Evolutionary conservation across 164 flowering plant genomes (phyloP).

Genomic region (Stephania cephalantha): DNA sequence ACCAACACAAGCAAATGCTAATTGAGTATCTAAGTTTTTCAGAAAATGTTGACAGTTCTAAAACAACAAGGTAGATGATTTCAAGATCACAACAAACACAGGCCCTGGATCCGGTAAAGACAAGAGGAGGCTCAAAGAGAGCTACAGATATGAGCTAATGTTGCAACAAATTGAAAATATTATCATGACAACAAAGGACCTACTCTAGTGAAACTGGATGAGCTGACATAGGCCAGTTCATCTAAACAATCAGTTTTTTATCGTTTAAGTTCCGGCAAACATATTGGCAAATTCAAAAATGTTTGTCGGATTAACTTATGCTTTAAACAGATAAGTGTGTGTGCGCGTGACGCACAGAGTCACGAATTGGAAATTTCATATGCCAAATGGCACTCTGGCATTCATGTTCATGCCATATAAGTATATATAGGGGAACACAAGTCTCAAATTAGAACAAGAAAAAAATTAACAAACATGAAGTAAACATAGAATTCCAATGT

Average conservation of each 20-base stretch:
- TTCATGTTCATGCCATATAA: neutral
- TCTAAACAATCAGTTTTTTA: neutral
- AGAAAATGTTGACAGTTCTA: slow-evolving; percentile 10
- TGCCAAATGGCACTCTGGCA: neutral
- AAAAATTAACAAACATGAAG: neutral
- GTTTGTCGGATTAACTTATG: neutral
- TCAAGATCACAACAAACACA: neutral
- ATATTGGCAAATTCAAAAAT: neutral
- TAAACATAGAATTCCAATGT: neutral
- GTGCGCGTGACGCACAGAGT: neutral
- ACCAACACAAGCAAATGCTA: neutral
- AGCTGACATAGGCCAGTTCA: neutral
- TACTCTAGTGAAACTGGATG: neutral
- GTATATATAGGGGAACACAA: neutral
- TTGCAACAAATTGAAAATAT: neutral
- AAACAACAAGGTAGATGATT: neutral
- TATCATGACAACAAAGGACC: neutral
- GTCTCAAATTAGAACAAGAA: neutral
- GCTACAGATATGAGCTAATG: neutral
- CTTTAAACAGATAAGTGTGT: neutral
- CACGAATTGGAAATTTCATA: neutral
- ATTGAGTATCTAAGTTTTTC: neutral
- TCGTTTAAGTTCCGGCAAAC: neutral
- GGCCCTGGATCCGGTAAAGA: neutral
- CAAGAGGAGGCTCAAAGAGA: neutral